These are phyloP conservation scores for Venturia effusa DNA, from an alignment of 2,329 filamentous ascomycete species.

Conservation along the genomic window DNA sequence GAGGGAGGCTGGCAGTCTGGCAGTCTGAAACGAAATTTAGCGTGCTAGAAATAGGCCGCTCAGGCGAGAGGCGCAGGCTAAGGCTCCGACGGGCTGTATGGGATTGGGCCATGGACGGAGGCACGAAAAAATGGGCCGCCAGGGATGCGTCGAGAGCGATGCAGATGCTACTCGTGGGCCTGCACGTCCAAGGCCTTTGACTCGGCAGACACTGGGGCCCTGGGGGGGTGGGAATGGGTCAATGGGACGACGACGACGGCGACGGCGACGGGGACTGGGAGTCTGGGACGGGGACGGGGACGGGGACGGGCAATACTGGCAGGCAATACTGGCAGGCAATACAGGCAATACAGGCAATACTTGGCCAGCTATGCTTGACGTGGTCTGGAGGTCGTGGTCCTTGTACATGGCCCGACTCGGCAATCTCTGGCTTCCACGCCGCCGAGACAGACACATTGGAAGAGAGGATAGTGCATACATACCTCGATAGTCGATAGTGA, in stretches of 20 bases:
- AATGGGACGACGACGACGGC: no score
- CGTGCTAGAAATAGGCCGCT: neutral
- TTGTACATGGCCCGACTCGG: neutral
- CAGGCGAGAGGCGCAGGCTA: neutral
- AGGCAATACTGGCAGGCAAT: no score
- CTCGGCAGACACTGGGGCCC: neutral
- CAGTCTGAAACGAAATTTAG: neutral
- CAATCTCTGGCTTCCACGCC: neutral
- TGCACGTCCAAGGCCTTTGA: neutral
- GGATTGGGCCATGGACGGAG: no score
- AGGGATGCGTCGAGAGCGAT: neutral
- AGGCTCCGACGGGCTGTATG: neutral
- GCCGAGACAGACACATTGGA: no score
- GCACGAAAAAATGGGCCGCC: neutral
- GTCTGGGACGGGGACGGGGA: neutral
- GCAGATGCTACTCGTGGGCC: neutral
- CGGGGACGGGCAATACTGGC: no score
- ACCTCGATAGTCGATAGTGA: no score
- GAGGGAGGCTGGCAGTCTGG: neutral
- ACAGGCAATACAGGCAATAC: no score
- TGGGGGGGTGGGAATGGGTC: neutral
- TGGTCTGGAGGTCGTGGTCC: no score
- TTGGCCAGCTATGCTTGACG: neutral
- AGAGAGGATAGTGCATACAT: no score
- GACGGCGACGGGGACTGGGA: neutral